phyloP scores from a whole-genome alignment of 352 stramenopile species.

The Phytophthora aleatoria region DNA sequence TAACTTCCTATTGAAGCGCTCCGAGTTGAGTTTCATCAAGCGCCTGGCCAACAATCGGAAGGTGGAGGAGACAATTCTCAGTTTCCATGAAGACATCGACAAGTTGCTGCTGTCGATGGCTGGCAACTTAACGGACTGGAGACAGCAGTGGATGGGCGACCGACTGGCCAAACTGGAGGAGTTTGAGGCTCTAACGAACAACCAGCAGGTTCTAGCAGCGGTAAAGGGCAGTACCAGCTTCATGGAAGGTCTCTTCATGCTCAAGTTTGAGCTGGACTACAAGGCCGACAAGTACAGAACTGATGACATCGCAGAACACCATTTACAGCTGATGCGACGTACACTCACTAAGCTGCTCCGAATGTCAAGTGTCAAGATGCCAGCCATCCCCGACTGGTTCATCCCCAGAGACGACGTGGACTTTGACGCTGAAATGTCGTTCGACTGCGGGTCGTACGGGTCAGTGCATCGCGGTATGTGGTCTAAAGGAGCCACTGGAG shows the following conservation, averaged over 20 bases:
- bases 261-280: slow-evolving; percentile 11
- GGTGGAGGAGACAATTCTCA: not conserved
- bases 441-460: not conserved
- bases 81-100: slow-evolving; percentile 8
- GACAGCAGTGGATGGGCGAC: too few species aligned
- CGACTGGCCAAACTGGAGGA: too few species aligned
- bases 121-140: too few species aligned
- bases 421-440: not conserved
- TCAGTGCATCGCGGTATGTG: not conserved
- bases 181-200: too few species aligned
- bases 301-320: too few species aligned
- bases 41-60: slow-evolving; percentile 7
- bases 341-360: not conserved
- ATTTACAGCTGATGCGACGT: not conserved
- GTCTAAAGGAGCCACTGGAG: too few species aligned
- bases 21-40: slow-evolving; percentile 5
- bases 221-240: slow-evolving; percentile 1
- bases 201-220: not conserved
- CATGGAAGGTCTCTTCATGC: slow-evolving; percentile 8
- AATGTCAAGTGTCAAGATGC: not conserved
- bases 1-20: slow-evolving; percentile 6
- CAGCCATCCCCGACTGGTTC: not conserved
- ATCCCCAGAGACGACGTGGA: not conserved
- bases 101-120: not conserved
- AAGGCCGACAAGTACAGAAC: not conserved